Conservation (phyloP, 306 rosid species). For the Cucumis melo region DNA sequence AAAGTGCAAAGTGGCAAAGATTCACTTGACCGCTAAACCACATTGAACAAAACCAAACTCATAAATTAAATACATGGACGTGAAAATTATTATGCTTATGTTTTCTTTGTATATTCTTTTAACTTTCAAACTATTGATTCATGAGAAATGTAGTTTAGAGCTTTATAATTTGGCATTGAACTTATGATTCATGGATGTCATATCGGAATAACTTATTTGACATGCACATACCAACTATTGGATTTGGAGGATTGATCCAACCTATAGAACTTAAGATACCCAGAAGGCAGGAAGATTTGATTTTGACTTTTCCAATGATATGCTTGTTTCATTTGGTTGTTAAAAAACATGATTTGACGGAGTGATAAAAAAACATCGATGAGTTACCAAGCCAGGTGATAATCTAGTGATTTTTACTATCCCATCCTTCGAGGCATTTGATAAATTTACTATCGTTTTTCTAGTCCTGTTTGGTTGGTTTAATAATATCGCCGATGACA, state of each 20-base stretch:
- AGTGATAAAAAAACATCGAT: too few species aligned
- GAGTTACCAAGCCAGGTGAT: too few species aligned
- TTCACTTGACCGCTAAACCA: not conserved
- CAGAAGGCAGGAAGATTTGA: slow-evolving; percentile 17
- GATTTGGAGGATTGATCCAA: slow-evolving; percentile 38
- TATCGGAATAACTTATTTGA: not conserved
- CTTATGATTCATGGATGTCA: not conserved
- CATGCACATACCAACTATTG: slow-evolving; percentile 29
- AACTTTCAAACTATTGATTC: not conserved
- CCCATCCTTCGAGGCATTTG: too few species aligned
- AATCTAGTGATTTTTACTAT: too few species aligned
- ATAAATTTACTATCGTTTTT: too few species aligned
- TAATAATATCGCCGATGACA: too few species aligned
- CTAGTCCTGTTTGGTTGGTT: too few species aligned
- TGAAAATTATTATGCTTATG: not conserved
- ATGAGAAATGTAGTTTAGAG: not conserved
- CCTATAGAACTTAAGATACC: slow-evolving; percentile 16
- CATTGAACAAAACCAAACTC: not conserved
- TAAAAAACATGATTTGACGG: not conserved
- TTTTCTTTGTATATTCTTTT: not conserved
- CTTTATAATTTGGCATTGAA: not conserved
- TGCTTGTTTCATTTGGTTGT: not conserved
- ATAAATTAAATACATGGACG: not conserved
- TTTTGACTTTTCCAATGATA: not conserved
- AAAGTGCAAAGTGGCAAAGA: not conserved